A percentile compares a stretch with the other conserved stretches of the same genome.
These are phyloP conservation scores for Hypoxylon trugodes DNA, from an alignment of 495 filamentous ascomycete species.

Conservation along the genomic window DNA sequence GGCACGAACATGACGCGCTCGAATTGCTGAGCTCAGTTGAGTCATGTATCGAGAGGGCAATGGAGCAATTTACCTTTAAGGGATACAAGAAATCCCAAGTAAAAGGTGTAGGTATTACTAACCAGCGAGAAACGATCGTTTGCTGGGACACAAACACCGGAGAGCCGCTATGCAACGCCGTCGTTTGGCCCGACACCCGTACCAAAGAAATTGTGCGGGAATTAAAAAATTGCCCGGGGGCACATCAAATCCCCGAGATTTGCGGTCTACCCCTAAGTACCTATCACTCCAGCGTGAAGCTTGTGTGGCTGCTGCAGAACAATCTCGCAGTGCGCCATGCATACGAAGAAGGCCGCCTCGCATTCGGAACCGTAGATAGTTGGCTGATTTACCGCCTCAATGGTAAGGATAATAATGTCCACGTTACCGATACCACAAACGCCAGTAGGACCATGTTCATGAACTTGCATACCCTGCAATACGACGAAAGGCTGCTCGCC, in stretches of 20 bases:
- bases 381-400: constrained; percentile 94
- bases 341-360: constrained; percentile 80
- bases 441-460: constrained; percentile 97
- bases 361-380: constrained; percentile 92
- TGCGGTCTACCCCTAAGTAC: constrained; percentile 92
- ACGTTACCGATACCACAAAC: constrained; percentile 92
- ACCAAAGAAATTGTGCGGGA: constrained; percentile 83
- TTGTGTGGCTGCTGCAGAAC: constrained; percentile 85
- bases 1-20: constrained; percentile 92
- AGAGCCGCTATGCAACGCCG: constrained; percentile 85
- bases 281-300: constrained; percentile 90
- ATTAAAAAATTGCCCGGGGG: constrained; percentile 69
- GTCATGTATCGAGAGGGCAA: constrained; percentile 84
- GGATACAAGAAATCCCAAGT: constrained; percentile 78
- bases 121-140: constrained; percentile 91
- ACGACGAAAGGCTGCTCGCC: constrained; percentile 79
- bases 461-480: constrained; percentile 86
- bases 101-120: constrained; percentile 90
- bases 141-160: constrained; percentile 92
- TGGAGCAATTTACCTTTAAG: constrained; percentile 72
- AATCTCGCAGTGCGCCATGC: constrained; percentile 75
- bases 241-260: constrained; percentile 74
- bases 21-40: constrained; percentile 83
- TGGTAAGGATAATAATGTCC: constrained; percentile 67
- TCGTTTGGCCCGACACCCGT: constrained; percentile 94